A percentile compares a stretch with the other conserved stretches of the same genome.
These are phyloP conservation scores for Phoma herbarum DNA, from an alignment of 2,329 filamentous ascomycete species.

Conservation along the genomic window DNA sequence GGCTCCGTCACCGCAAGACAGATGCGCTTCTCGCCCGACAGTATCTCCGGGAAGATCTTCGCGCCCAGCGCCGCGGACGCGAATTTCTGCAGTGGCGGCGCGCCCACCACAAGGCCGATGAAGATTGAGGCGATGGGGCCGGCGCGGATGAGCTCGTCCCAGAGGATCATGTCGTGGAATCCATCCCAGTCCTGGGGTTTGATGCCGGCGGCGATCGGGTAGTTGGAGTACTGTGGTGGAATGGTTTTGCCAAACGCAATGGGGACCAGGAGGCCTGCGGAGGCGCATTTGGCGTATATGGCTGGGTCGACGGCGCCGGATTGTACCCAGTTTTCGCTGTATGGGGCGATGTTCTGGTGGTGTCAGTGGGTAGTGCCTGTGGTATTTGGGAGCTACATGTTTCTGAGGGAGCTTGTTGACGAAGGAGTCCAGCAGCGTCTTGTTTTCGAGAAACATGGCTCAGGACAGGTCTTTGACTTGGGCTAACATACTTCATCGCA, in stretches of 20 bases:
- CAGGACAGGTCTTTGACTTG: no score
- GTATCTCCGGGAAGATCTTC: slow-evolving; percentile 42
- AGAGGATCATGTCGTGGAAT: slow-evolving; percentile 51
- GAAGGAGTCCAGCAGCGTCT: not conserved
- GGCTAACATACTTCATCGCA: slow-evolving; percentile 36
- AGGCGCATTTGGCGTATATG: slow-evolving; percentile 40
- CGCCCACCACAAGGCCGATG: slow-evolving; percentile 44
- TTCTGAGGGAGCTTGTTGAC: no score
- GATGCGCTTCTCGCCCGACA: slow-evolving; percentile 41
- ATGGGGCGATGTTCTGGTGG: slow-evolving; percentile 35
- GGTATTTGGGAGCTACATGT: no score
- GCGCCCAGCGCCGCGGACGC: slow-evolving; percentile 31
- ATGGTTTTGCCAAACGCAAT: slow-evolving; percentile 44
- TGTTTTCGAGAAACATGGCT: no score
- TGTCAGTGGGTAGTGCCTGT: slow-evolving; percentile 22
- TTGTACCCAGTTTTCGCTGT: slow-evolving; percentile 41
- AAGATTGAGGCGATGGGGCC: slow-evolving; percentile 38
- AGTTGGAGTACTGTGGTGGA: slow-evolving; percentile 36
- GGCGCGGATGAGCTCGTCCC: slow-evolving; percentile 47
- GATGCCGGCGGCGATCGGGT: slow-evolving; percentile 62
- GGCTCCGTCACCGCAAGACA: slow-evolving; percentile 46
- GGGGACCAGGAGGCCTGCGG: slow-evolving; percentile 42
- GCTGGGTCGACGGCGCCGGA: slow-evolving; percentile 35
- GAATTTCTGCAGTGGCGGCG: slow-evolving; percentile 39
- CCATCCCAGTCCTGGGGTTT: slow-evolving; percentile 46